Evolutionary conservation across 345 rosid species (phyloP).

Genomic region (Brassica juncea): DNA sequence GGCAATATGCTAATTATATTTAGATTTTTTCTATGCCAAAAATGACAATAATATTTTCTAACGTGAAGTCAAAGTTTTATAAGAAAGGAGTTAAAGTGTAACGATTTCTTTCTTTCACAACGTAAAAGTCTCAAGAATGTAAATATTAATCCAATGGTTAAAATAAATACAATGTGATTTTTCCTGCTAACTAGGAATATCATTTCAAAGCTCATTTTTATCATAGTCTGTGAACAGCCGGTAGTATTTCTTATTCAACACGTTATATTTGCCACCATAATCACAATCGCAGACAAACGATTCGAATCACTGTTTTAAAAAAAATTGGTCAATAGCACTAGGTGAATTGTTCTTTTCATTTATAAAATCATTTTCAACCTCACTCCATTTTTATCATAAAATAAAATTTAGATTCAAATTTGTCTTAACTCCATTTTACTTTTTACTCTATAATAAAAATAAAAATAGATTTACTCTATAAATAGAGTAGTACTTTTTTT

Average conservation of each 20-base stretch:
- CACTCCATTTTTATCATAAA: too few relatives aligned
- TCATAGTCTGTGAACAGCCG: neutral
- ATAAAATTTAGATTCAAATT: too few relatives aligned
- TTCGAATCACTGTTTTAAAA: neutral
- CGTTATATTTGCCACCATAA: neutral
- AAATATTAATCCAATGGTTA: neutral
- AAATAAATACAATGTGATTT: neutral
- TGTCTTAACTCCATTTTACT: too few relatives aligned
- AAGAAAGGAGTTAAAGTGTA: neutral
- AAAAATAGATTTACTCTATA: too few relatives aligned
- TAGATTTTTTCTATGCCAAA: neutral
- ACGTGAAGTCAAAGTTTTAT: neutral
- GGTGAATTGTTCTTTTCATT: neutral
- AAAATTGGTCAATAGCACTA: neutral
- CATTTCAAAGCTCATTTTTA: neutral
- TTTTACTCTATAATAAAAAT: too few relatives aligned
- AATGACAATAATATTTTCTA: neutral
- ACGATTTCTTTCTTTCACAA: constrained; percentile 1
- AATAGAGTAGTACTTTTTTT: too few relatives aligned
- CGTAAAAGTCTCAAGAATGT: neutral
- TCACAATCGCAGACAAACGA: neutral
- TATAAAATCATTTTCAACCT: neutral
- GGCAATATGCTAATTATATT: neutral
- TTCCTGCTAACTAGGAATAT: neutral
- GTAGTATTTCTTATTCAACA: neutral